Base-by-base conservation (phyloP, 805 yeast species). In the Metschnikowia reukaufii region DNA sequence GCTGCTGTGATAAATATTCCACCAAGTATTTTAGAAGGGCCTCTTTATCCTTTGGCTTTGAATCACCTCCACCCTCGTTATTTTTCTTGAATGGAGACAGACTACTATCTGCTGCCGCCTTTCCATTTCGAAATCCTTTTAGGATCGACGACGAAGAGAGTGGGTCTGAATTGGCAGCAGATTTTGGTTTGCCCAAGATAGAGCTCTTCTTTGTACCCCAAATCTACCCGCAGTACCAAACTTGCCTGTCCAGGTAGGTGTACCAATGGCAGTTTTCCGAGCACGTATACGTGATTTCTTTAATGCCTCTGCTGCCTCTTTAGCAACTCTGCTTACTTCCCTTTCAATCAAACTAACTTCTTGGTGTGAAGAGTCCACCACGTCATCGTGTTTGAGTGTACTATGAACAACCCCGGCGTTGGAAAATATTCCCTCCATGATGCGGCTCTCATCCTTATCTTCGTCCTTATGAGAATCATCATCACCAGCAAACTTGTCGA, bases 171-270 rank as follows among this genome's bases (percentile, higher is more conserved):
- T n/a, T n/a, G n/a, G n/a, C n/a, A n/a, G 44, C 31, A 6, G 23
- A 12, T 1, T n/a, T 30, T 5, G 45, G 42, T 19, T 37, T 44
- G 4, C 31, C 38, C 3, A 38, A 12, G 13, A 20, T n/a, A 2
- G 41, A 7, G 36, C 33, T 15, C 29, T 47, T 45, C 51, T 58
- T 40, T 61, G 67, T 2, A 60, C 58, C 0, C 67, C 68, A 25
- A 72, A 65, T 54, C 73, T 78, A 1, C 96, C 97, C 0, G 96
- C 96, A 16, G 69, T 64, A 0, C 99, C 99, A 72, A 84, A 88
- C 55, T 79, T 80, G 0, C 99, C 99, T 0, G 99, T 92, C 95
- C 97, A 94, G 0, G 99, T 92, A 0, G 97, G 98, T 0, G 86
- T 83, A 4, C 96, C 96, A 25, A 91, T 72, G 20, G 57, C 62